These are phyloP conservation scores for Cyclotella kingstonii DNA, from an alignment of 108 stramenopile genomes.

Conservation along the genomic window DNA sequence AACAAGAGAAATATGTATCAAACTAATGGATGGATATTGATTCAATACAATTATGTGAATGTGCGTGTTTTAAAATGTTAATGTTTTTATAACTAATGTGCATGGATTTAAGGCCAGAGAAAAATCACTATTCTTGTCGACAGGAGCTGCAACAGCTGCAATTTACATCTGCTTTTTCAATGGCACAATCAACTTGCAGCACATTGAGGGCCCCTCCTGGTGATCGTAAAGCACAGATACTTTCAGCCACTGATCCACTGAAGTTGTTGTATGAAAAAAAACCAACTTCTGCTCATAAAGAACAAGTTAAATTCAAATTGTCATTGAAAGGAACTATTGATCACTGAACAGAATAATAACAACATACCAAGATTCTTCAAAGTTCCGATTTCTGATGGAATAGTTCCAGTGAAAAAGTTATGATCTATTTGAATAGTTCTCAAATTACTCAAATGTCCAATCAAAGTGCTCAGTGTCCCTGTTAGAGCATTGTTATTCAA, in stretches of 20 bases:
- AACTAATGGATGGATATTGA: too few species aligned
- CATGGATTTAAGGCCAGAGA: too few species aligned
- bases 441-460: slow-evolving; percentile 23
- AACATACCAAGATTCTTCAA: slow-evolving; percentile 11
- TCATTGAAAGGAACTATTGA: background rate
- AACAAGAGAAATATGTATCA: too few species aligned
- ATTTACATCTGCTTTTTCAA: slow-evolving; percentile 3
- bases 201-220: slow-evolving; percentile 2
- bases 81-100: too few species aligned
- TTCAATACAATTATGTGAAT: too few species aligned
- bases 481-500: slow-evolving; percentile 63
- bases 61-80: too few species aligned
- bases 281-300: slow-evolving; percentile 8
- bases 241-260: background rate
- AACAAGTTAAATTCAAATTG: background rate
- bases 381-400: slow-evolving; percentile 36
- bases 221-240: slow-evolving; percentile 15
- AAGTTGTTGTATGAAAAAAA: slow-evolving; percentile 28
- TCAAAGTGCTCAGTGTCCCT: slow-evolving; percentile 47
- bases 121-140: slow-evolving; percentile 12
- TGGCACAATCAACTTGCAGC: slow-evolving; percentile 20
- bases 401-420: slow-evolving; percentile 39
- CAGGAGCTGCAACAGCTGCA: slow-evolving; percentile 19
- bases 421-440: slow-evolving; percentile 2
- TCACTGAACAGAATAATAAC: background rate